A percentile compares a stretch with the other conserved stretches of the same genome.
These are phyloP conservation scores for Protea cynaroides DNA, from an alignment of 164 flowering plant species.

Conservation along the genomic window DNA sequence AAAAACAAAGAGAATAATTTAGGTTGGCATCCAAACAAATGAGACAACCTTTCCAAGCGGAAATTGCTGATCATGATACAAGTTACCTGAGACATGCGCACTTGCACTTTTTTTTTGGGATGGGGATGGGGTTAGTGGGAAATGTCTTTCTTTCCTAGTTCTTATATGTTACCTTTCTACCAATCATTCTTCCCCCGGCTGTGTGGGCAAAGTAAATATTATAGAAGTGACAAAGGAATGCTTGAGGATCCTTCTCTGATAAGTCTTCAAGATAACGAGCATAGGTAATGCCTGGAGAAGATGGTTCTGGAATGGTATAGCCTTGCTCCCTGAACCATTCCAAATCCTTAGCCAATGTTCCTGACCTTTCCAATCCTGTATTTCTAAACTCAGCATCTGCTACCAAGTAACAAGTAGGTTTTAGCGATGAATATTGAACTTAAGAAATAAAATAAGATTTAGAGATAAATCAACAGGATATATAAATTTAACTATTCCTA, in stretches of 20 bases:
- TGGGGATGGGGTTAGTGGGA: too few relatives aligned
- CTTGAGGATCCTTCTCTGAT: conserved; percentile 84
- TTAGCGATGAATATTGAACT: not conserved
- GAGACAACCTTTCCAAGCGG: too few relatives aligned
- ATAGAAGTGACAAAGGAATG: conserved; percentile 96
- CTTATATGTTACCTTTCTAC: conserved; percentile 57
- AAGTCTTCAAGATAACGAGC: conserved; percentile 60
- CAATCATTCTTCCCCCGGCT: conserved; percentile 98
- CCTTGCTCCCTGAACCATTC: conserved; percentile 94
- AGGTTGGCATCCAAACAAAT: too few relatives aligned
- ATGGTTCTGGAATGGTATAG: conserved; percentile 82
- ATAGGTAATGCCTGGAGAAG: conserved; percentile 69
- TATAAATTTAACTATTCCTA: too few relatives aligned
- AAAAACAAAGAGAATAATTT: not conserved
- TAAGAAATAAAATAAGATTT: too few relatives aligned
- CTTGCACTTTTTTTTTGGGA: too few relatives aligned
- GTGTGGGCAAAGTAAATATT: conserved; percentile 91
- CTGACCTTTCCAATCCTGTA: conserved; percentile 92
- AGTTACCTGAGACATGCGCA: too few relatives aligned
- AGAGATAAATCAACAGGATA: too few relatives aligned
- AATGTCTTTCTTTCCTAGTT: not conserved
- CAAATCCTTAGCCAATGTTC: conserved; percentile 70
- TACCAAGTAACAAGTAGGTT: conserved; percentile 9
- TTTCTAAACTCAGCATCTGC: conserved; percentile 86
- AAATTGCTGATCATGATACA: too few relatives aligned